Evolutionary conservation across 148 eudicot species (phyloP).

Genomic region (Heliamphora exappendiculata): DNA sequence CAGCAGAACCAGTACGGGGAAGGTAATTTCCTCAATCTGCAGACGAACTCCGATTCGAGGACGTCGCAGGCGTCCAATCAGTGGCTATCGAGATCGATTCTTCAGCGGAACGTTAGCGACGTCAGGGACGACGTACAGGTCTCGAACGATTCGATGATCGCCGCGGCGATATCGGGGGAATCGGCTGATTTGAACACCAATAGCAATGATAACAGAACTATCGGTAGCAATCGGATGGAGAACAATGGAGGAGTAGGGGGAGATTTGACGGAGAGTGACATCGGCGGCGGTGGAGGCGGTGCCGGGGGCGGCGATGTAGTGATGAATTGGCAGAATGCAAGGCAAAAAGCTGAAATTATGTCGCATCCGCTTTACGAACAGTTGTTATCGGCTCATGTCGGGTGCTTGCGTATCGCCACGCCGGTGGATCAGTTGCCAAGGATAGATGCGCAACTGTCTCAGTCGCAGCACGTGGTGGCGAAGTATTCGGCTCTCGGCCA

Average conservation of each 20-base stretch:
- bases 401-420: slow-evolving; percentile 73
- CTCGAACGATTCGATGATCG: slow-evolving; percentile 23
- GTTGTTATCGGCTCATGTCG: slow-evolving; percentile 74
- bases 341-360: slow-evolving; percentile 54
- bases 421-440: slow-evolving; percentile 91
- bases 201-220: neutral
- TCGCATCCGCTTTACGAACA: slow-evolving; percentile 77
- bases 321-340: slow-evolving; percentile 42
- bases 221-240: slow-evolving; percentile 15
- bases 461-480: slow-evolving; percentile 61
- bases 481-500: slow-evolving; percentile 48
- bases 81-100: slow-evolving; percentile 28
- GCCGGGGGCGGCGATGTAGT: slow-evolving; percentile 17
- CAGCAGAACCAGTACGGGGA: slow-evolving; percentile 18
- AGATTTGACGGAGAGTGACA: slow-evolving; percentile 15
- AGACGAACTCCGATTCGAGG: slow-evolving; percentile 14
- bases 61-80: slow-evolving; percentile 16
- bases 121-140: slow-evolving; percentile 10
- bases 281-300: neutral
- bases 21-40: slow-evolving; percentile 19
- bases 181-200: slow-evolving; percentile 9
- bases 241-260: slow-evolving; percentile 17
- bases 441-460: slow-evolving; percentile 78
- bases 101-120: slow-evolving; percentile 16
- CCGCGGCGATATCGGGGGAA: slow-evolving; percentile 10